Percentiles rank a stretch among this genome's conserved stretches.
Conservation (phyloP, 345 rosid genomes). For the Syzygium aromaticum region DNA sequence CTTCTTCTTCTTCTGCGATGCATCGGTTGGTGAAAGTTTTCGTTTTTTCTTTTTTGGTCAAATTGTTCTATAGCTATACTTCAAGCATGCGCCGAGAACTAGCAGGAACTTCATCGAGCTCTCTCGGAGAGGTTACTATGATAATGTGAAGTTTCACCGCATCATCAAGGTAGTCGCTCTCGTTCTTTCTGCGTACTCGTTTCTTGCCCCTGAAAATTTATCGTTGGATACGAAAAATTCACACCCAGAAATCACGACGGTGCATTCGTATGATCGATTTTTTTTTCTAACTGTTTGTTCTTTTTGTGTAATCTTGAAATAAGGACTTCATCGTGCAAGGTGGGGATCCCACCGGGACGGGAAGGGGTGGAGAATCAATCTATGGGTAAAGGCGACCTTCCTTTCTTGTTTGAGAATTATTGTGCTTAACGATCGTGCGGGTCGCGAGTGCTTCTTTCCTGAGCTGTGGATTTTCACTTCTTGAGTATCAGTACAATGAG, state of each 20-base stretch:
- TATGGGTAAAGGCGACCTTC: conserved; percentile 47
- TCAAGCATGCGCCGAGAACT: conserved; percentile 89
- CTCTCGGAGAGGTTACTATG: conserved; percentile 80
- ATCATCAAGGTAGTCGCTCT: conserved; percentile 59
- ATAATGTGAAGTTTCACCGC: conserved; percentile 76
- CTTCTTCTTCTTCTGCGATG: background rate
- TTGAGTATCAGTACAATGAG: background rate
- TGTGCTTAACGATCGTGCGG: background rate
- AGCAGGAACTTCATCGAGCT: conserved; percentile 91
- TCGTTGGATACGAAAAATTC: background rate
- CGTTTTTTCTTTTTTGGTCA: background rate
- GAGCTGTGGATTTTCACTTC: background rate
- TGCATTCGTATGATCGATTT: background rate
- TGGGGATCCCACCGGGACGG: conserved; percentile 98
- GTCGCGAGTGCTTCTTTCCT: background rate
- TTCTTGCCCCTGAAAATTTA: background rate
- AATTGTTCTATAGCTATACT: conserved; percentile 40
- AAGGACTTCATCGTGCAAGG: conserved; percentile 98
- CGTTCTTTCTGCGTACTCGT: background rate
- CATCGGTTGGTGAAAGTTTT: fast-evolving
- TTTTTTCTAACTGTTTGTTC: background rate
- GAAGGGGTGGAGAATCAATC: conserved; percentile 88
- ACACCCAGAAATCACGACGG: background rate
- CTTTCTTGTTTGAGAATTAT: background rate
- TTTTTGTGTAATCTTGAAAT: background rate